Conservation (phyloP, 208 protist species). For the Wallacemonas sp. region DNA sequence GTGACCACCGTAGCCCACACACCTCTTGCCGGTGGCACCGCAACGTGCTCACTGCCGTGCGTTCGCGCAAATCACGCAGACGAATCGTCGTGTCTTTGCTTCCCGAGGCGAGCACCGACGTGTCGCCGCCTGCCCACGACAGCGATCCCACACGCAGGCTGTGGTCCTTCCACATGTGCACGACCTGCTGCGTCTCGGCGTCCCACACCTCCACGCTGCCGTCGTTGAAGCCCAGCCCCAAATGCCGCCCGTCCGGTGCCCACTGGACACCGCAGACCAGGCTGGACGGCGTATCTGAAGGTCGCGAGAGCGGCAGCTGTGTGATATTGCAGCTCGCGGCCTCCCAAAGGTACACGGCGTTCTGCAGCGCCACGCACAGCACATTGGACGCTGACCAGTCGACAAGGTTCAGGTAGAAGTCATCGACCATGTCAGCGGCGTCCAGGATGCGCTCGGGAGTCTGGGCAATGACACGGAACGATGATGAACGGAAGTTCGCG, state of each 20-base stretch:
- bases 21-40: constrained; percentile 95
- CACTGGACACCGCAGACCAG: constrained; percentile 93
- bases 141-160: constrained; percentile 87
- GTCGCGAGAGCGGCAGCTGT: constrained; percentile 70
- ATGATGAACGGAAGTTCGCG: constrained; percentile 74
- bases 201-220: constrained; percentile 93
- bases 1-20: constrained; percentile 96
- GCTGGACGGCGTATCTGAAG: constrained; percentile 29
- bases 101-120: constrained; percentile 87
- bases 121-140: constrained; percentile 89
- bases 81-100: constrained; percentile 94
- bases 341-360: constrained; percentile 98
- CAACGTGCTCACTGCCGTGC: constrained; percentile 40
- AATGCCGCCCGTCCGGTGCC: constrained; percentile 83
- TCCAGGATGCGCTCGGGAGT: constrained; percentile 97
- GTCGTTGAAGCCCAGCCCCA: constrained; percentile 88
- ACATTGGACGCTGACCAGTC: constrained; percentile 93
- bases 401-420: constrained; percentile 99
- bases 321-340: constrained; percentile 91
- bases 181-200: constrained; percentile 65
- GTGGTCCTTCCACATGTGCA: constrained; percentile 91
- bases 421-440: constrained; percentile 97
- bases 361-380: constrained; percentile 96
- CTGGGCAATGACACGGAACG: constrained; percentile 90
- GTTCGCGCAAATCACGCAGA: constrained; percentile 94